These are phyloP conservation scores for Theileria luwenshuni DNA, from an alignment of 169 alveolate species.

Conservation along the genomic window DNA sequence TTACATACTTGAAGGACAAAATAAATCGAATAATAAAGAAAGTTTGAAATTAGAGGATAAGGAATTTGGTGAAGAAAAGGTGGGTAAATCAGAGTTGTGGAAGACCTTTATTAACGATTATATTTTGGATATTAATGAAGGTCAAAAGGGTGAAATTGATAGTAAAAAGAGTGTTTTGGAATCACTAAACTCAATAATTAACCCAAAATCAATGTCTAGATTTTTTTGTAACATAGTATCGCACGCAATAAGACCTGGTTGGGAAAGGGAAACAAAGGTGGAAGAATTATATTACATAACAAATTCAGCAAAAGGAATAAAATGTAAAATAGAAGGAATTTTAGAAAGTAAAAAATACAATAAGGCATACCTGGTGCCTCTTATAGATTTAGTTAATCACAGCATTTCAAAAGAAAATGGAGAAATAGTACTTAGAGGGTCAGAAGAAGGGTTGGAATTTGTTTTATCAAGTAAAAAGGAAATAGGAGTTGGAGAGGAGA, in stretches of 20 bases:
- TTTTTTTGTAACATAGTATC: slow-evolving; percentile 26
- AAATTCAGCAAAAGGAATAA: slow-evolving; percentile 13
- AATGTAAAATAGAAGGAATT: slow-evolving; percentile 9
- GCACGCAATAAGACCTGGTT: slow-evolving; percentile 26
- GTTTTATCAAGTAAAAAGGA: not conserved
- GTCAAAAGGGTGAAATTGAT: not conserved
- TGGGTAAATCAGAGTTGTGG: too few species aligned
- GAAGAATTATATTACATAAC: not conserved
- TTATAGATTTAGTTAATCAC: slow-evolving; percentile 51
- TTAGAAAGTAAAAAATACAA: not conserved
- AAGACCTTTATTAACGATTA: not conserved
- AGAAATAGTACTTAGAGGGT: not conserved
- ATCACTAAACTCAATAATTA: not conserved
- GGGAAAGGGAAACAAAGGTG: not conserved
- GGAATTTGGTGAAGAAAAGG: not conserved
- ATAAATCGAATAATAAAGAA: not conserved
- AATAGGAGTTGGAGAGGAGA: slow-evolving; percentile 45
- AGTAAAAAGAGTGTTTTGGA: not conserved
- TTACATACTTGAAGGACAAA: not conserved
- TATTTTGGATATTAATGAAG: not conserved
- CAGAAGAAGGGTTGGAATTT: slow-evolving; percentile 22
- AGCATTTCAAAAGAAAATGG: slow-evolving; percentile 32
- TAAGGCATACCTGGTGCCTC: slow-evolving; percentile 42
- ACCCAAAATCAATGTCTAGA: not conserved
- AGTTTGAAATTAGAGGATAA: too few species aligned